Evolutionary conservation across 306 rosid genomes (phyloP).

Genomic region (Pueraria montana): DNA sequence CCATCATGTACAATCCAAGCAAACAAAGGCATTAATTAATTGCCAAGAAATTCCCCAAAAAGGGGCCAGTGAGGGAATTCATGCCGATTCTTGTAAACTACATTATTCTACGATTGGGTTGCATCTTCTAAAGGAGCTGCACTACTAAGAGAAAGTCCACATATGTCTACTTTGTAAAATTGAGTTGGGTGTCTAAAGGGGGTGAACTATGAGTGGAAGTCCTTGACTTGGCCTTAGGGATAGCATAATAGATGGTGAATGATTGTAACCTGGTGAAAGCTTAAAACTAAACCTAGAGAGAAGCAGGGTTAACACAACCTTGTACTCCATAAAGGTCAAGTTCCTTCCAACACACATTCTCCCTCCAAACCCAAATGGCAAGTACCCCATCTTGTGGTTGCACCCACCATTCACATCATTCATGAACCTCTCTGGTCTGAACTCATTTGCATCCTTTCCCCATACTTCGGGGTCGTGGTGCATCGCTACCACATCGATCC

Average conservation of each 20-base stretch:
- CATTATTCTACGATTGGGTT: neutral
- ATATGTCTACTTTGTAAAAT: neutral
- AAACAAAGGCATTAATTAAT: neutral
- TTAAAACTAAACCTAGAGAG: slow-evolving; percentile 74
- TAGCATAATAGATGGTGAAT: slow-evolving; percentile 79
- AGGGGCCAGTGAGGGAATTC: neutral
- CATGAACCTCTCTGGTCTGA: slow-evolving; percentile 61
- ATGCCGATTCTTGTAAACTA: neutral
- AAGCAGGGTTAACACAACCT: slow-evolving; percentile 71
- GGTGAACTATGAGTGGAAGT: slow-evolving; percentile 55
- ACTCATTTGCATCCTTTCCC: slow-evolving; percentile 88
- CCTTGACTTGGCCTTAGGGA: slow-evolving; percentile 73
- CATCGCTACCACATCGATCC: slow-evolving; percentile 93
- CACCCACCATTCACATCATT: slow-evolving; percentile 81
- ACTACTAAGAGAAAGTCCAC: neutral
- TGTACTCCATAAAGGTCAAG: slow-evolving; percentile 86
- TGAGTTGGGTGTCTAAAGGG: slow-evolving; percentile 39
- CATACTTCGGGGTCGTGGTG: slow-evolving; percentile 80
- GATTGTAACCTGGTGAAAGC: slow-evolving; percentile 69
- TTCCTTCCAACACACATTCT: slow-evolving; percentile 95
- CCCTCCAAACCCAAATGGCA: slow-evolving; percentile 97
- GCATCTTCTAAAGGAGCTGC: neutral
- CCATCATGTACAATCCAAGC: neutral
- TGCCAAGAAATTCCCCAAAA: neutral
- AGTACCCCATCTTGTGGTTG: slow-evolving; percentile 85